These are phyloP conservation scores for Neonectria magnoliae DNA, from an alignment of 2,329 filamentous ascomycete genomes.

Conservation along the genomic window DNA sequence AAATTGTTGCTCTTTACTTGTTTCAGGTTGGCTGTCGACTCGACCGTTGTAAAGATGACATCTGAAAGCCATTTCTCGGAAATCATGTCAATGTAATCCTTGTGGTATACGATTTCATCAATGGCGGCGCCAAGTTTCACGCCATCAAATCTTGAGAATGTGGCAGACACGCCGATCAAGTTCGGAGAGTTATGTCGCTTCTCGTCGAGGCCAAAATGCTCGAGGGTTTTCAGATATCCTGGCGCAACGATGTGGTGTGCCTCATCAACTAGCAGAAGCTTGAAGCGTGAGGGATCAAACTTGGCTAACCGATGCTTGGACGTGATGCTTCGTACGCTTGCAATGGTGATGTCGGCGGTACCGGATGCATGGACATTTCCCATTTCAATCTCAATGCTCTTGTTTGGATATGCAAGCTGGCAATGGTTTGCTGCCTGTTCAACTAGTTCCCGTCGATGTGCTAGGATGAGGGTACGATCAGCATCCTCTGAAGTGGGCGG, in stretches of 20 bases:
- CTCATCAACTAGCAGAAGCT: constrained; percentile 93
- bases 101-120: constrained; percentile 96
- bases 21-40: constrained; percentile 82
- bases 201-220: constrained; percentile 78
- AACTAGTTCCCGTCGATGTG: constrained; percentile 91
- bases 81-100: constrained; percentile 75
- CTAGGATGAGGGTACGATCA: constrained; percentile 87
- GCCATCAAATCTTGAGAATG: constrained; percentile 82
- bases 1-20: constrained; percentile 67
- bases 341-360: constrained; percentile 89
- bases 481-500: constrained; percentile 58
- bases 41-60: constrained; percentile 93
- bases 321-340: constrained; percentile 85
- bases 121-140: constrained; percentile 84
- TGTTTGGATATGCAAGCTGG: constrained; percentile 78
- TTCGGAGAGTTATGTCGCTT: constrained; percentile 61
- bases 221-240: constrained; percentile 78
- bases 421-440: constrained; percentile 94
- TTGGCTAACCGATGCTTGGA: constrained; percentile 82
- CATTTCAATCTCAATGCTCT: constrained; percentile 92
- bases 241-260: constrained; percentile 94
- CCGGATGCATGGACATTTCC: constrained; percentile 80
- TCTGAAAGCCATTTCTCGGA: constrained; percentile 91
- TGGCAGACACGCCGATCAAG: constrained; percentile 90
- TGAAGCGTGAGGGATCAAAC: constrained; percentile 82